Evolutionary conservation across 805 yeast species (phyloP), one percentile per base, ranked within the genome.

Genomic region (Saccharomyces jurei): DNA sequence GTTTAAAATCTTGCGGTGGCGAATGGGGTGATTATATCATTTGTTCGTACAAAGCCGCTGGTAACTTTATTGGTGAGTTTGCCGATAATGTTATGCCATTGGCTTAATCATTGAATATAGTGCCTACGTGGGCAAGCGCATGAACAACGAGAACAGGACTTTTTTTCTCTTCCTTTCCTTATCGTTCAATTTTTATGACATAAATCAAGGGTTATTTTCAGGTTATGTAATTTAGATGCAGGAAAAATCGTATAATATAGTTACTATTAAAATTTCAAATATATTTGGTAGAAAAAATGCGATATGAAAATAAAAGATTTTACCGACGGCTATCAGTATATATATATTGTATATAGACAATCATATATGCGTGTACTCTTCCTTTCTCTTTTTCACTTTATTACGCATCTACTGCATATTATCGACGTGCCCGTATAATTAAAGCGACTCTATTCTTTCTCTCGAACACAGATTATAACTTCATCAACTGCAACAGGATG

Each of bases 41-140:
- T 55, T 87, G 94, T 76, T 86, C 84, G 66, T 87, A 87, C 70
- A 68, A 74, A 46, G 67, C 74, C 27, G 73, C 78, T 60, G 87
- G 87, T 64, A 82, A 82, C 6, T 17, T n/a, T 11, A 36, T 36
- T 36, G 82, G 85, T 52, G 62, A 73, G 63, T 85, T 80, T 71
- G 54, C 63, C n/a, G 58, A 52, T 3, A 68, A 70, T 51, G 74
- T 65, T 46, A 44, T 49, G 49, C 54, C 44, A 36, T 36, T 36
- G 21, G 44, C 44, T 36, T 36, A 36, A 36, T 36, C 13, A n/a
- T 11, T n/a, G 17, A 36, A 17, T 17, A 3, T 36, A 36, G 25
- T 25, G 44, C 21, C 11, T 17, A 36, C 44, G 6, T 17, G 25
- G 22, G 25, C 22, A 9, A 17, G 17, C 13, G 13, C 44, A 36